A percentile compares a stretch with the other conserved stretches of the same genome.
Evolutionary conservation across 768 basidiomycete species (phyloP).

Genomic region (Gymnopilus junonius): DNA sequence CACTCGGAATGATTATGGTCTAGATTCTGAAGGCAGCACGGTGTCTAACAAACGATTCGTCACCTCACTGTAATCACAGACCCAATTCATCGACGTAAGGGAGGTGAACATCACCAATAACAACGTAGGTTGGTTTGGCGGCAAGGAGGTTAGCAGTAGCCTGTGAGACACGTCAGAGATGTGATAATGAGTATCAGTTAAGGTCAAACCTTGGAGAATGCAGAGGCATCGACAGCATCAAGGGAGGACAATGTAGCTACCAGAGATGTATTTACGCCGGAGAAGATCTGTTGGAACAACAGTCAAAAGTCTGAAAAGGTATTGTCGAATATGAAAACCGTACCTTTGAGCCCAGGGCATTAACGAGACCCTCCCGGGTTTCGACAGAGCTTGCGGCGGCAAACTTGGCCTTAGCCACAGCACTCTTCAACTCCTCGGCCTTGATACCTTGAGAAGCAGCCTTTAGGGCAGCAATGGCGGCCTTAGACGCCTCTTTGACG

Average conservation of each 20-base stretch:
- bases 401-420: slow-evolving; percentile 90
- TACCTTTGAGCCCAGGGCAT: slow-evolving; percentile 69
- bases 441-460: slow-evolving; percentile 62
- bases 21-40: slow-evolving; percentile 10
- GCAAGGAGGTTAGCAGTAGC: slow-evolving; percentile 68
- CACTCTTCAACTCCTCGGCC: slow-evolving; percentile 76
- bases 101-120: slow-evolving; percentile 79
- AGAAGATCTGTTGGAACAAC: slow-evolving; percentile 55
- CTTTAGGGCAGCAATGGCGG: slow-evolving; percentile 71
- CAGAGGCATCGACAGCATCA: slow-evolving; percentile 67
- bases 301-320: background rate
- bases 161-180: slow-evolving; percentile 37
- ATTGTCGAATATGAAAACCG: slow-evolving; percentile 20
- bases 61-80: slow-evolving; percentile 47
- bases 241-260: slow-evolving; percentile 68
- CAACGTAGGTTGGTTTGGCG: slow-evolving; percentile 85
- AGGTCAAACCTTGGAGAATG: slow-evolving; percentile 69
- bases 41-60: slow-evolving; percentile 17
- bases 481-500: slow-evolving; percentile 70
- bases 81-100: slow-evolving; percentile 88
- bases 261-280: slow-evolving; percentile 53
- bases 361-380: slow-evolving; percentile 66
- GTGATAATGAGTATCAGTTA: background rate
- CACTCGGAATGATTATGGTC: slow-evolving; percentile 2
- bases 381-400: slow-evolving; percentile 73